Evolutionary conservation across 208 protist genomes (phyloP), one percentile per base, ranked within the genome.

Genomic region (Wallacemonas rigidus): DNA sequence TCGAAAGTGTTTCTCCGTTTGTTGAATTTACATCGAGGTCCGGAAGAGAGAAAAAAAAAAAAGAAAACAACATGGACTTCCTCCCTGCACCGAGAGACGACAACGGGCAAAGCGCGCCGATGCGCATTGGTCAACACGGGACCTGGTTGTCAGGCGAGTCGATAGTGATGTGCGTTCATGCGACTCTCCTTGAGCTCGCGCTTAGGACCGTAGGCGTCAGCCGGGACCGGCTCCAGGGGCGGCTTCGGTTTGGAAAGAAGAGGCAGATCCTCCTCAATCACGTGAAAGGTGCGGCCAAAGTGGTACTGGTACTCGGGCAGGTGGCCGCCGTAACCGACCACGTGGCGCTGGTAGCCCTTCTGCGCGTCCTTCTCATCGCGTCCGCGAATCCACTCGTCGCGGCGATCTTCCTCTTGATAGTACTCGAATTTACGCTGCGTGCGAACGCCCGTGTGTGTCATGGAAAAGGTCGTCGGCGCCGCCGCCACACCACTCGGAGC

Each of bases 241-340:
- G 67, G 39, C 70, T 85, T 86, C 11, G 85, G 82, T 72, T 84
- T 78, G 38, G 86, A 82, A 63, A 95, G 83, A 44, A 82, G 70
- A 57, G 92, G 92, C 41, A 94, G 74, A 48, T 90, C 86, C 79
- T 94, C 92, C 76, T 96, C 92, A 50, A 96, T 94, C 6, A 90
- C 75, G 70, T 96, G 92, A 67, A 96, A 96, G 9, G 92, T 94
- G 38, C 88, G 86, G 8, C 92, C 92, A 81, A 95, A 95, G 77
- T 84, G 90, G 60, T 83, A 86, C 55, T 73, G 61, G 67, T 82
- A 93, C 72, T 86, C 84, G 14, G 92, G 92, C 48, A 96, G 60
- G 83, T 96, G 92, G 0, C 92, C 92, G 9, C 48, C 68, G 74
- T 96, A 96, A 40, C 92, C 92, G 36, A 87, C 86, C 12, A 85